Base-by-base conservation (phyloP, 352 stramenopile species). In the Pythium sukuiense region DNA sequence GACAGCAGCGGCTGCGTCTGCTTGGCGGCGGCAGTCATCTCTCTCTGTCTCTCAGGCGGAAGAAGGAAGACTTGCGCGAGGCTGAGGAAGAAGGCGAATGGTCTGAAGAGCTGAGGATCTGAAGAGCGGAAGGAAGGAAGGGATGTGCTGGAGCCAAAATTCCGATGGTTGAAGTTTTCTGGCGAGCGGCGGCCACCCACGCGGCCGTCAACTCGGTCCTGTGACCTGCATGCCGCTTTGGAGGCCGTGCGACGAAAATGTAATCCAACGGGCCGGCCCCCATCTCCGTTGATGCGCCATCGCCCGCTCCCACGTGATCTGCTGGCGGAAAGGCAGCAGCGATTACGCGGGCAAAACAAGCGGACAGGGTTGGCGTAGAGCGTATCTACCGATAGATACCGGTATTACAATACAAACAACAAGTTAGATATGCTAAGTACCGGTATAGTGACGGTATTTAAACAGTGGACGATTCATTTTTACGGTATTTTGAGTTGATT, bases 1-100 rank as follows among this genome's bases (percentile, higher is more conserved):
- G 45, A 52, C 48, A 55, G 48, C 48, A 55, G 48, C 27, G 48
- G 48, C 48, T 55, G 48, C 48, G 48, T 55, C 12, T 35, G 48
- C 48, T 55, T 55, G 48, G 48, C 27, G 27, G 48, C 26, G 27
- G 48, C 48, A 26, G 48, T 33, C 48, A 55, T 55, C 26, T 24
- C 18, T 6, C 20, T 50, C 32, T 35, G 4, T 35, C 32, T 35
- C 32, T 35, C 3, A 3, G 8, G 32, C 32, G 2, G 43, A 4
- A 8, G 20, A n/a, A n/a, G n/a, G n/a, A n/a, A n/a, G n/a, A n/a
- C n/a, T n/a, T 50, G 43, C 16, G 43, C 43, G 18, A 26, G 2
- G 43, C 24, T 9, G 7, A 30, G 45, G 6, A 30, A 30, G 45
- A 52, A 30, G 18, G 45, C 45, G 45, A 55, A 20, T 55, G 26